Percentiles rank a stretch among this genome's conserved stretches.
These are phyloP conservation scores for Acacia melanoxylon DNA, from an alignment of 306 rosid species.

Conservation along the genomic window DNA sequence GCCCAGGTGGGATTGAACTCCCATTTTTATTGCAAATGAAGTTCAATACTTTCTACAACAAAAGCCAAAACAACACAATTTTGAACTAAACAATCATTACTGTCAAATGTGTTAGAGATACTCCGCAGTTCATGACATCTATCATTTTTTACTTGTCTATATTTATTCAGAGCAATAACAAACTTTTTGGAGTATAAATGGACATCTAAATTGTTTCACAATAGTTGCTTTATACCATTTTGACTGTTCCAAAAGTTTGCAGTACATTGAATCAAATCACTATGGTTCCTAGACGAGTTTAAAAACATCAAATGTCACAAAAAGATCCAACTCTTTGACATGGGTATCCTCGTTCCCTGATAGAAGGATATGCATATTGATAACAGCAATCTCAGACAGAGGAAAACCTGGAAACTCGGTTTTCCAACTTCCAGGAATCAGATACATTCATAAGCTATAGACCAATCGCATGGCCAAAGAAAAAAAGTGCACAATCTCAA, in stretches of 20 bases:
- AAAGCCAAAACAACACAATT: background rate
- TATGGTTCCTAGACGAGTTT: background rate
- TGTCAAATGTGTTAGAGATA: background rate
- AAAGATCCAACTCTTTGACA: background rate
- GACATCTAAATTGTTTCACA: background rate
- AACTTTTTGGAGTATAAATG: background rate
- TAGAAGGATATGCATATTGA: background rate
- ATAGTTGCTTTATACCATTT: background rate
- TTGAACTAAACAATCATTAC: background rate
- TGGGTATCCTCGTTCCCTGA: background rate
- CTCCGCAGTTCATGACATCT: background rate
- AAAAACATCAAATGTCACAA: background rate
- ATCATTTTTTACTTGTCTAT: background rate
- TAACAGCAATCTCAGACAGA: background rate
- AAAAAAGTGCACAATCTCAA: background rate
- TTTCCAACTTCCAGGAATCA: background rate
- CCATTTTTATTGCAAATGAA: background rate
- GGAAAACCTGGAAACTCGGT: background rate
- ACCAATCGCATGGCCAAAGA: background rate
- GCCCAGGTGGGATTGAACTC: background rate
- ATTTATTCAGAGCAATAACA: background rate
- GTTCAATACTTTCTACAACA: background rate
- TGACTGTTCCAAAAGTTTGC: background rate
- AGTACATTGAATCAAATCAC: background rate
- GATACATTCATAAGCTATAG: background rate